These are phyloP conservation scores for Acacia crassicarpa DNA, from an alignment of 306 rosid species.

Conservation along the genomic window DNA sequence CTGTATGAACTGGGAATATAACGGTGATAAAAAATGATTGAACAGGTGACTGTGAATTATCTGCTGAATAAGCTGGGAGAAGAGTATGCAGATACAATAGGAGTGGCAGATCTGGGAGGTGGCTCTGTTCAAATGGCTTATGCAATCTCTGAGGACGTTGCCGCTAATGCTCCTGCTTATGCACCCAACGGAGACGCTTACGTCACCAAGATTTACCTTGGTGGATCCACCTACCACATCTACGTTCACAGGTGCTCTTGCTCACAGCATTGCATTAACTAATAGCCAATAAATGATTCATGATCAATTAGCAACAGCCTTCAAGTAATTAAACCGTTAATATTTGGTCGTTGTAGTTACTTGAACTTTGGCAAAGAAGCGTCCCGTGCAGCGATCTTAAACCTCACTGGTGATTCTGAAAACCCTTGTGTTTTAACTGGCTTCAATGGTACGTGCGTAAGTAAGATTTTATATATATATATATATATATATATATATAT, in stretches of 20 bases:
- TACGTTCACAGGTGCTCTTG: slow-evolving; percentile 62
- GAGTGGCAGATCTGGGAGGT: slow-evolving; percentile 74
- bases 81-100: slow-evolving; percentile 54
- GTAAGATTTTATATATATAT: no score
- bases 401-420: slow-evolving; percentile 46
- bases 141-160: slow-evolving; percentile 59
- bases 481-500: no score
- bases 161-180: slow-evolving; percentile 47
- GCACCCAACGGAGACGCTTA: slow-evolving; percentile 46
- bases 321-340: not conserved
- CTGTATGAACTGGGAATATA: no score
- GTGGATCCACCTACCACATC: slow-evolving; percentile 50
- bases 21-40: not conserved
- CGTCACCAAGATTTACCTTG: slow-evolving; percentile 48
- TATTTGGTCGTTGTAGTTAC: slow-evolving; percentile 46
- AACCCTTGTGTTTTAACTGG: slow-evolving; percentile 66
- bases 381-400: slow-evolving; percentile 74
- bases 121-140: slow-evolving; percentile 87
- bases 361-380: slow-evolving; percentile 65
- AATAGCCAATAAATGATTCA: no score
- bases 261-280: no score
- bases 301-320: not conserved
- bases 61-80: slow-evolving; percentile 61
- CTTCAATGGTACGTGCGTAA: slow-evolving; percentile 38
- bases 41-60: slow-evolving; percentile 66